A percentile compares a stretch with the other conserved stretches of the same genome.
phyloP scores from a whole-genome alignment of 768 basidiomycete genomes.

The Mycena epipterygia region DNA sequence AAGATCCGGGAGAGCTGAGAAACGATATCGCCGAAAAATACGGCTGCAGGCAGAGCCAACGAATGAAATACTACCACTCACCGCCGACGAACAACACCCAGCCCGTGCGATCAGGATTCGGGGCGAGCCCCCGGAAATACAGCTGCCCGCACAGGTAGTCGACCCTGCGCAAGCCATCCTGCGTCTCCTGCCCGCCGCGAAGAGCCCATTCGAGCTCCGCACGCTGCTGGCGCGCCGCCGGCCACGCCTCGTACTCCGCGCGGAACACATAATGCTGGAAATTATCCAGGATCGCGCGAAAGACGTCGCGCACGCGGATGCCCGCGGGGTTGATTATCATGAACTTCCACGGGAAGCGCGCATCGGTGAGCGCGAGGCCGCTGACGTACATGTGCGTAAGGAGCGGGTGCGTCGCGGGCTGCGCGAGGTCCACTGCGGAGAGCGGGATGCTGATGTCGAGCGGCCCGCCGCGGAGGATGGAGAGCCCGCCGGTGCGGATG shows the following conservation, averaged over 20 bases:
- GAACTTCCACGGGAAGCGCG: slow-evolving; percentile 69
- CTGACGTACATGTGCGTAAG: slow-evolving; percentile 69
- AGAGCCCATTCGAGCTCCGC: slow-evolving; percentile 22
- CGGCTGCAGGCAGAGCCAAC: no score
- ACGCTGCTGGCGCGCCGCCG: neutral
- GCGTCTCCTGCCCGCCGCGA: slow-evolving; percentile 8
- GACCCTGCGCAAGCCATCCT: slow-evolving; percentile 49
- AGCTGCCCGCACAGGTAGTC: slow-evolving; percentile 52
- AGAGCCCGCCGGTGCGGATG: slow-evolving; percentile 45
- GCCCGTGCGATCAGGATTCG: slow-evolving; percentile 31
- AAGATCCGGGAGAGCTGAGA: no score
- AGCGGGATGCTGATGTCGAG: slow-evolving; percentile 46
- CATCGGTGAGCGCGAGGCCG: slow-evolving; percentile 64
- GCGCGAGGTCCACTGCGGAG: slow-evolving; percentile 55
- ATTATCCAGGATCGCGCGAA: slow-evolving; percentile 59
- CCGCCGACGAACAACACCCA: slow-evolving; percentile 32
- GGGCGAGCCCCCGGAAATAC: slow-evolving; percentile 51
- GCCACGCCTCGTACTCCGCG: slow-evolving; percentile 23
- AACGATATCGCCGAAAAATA: no score
- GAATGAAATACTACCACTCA: slow-evolving; percentile 11
- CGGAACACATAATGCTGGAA: slow-evolving; percentile 46
- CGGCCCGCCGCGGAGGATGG: slow-evolving; percentile 48
- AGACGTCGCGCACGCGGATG: slow-evolving; percentile 65
- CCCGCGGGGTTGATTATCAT: slow-evolving; percentile 61
- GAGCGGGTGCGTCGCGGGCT: slow-evolving; percentile 76